Base-by-base conservation (phyloP, 2,329 filamentous ascomycete genomes). In the Fusarium sp. region DNA sequence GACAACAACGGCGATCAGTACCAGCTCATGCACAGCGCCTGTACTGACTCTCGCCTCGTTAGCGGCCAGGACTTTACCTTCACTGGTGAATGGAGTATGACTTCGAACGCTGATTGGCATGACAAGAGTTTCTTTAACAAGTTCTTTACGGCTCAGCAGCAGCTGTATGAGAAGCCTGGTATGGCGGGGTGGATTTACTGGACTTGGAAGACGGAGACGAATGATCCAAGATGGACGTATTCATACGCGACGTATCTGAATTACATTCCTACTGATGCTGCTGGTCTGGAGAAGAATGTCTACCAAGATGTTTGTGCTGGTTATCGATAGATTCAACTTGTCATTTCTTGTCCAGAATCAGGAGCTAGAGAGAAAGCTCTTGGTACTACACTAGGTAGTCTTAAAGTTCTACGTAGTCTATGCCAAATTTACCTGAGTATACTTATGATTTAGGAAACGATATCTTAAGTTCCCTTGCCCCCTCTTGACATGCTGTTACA, bases 41-140 rank as follows among this genome's bases (percentile, higher is more conserved):
- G 72, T 3, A 60, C 64, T 1, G 72, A 75, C n/a, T 58, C 50
- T 1, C 61, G 72, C 1, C 58, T 75, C 4, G 69, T 75, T 0
- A 30, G 45, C 0, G 72, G 72, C 11, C 68, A 75, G 24, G 65
- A 67, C 11, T 75, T 72, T n/a, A 41, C 42, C 3, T 36, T 75
- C 3, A 75, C 72, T 0, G 72, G 72, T 15, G 72, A 75, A 62
- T 75, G 72, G 72, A 75, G 72, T 17, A 75, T 75, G 72, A 75
- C 72, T 0, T 75, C 72, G 0, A 39, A 45, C 10, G 59, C 63
- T 0, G 72, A 73, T 10, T 75, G 72, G 72, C 36, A 69, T 4
- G 67, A 75, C 3, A 54, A 42, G 6, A 44, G 57, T 2, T 75
- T 75, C 20, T 75, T 75, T 1, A 73, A 45, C 17, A 73, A 75